phyloP scores from a whole-genome alignment of 768 basidiomycete genomes.

The Phallus indusiatus region DNA sequence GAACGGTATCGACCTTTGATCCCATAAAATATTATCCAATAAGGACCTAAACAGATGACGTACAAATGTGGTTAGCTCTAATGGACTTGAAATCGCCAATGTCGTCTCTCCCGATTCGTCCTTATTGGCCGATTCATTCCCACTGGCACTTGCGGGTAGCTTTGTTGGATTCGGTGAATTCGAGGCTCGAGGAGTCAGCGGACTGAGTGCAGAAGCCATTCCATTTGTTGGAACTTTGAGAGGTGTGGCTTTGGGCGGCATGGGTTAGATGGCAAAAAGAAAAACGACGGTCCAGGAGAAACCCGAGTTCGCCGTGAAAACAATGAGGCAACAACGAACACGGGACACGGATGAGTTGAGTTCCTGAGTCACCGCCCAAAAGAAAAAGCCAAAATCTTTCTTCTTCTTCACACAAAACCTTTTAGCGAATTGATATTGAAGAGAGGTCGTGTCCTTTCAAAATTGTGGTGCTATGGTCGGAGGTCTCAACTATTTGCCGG shows the following conservation, averaged over 20 bases:
- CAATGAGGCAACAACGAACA: neutral
- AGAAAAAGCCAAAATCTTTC: too few relatives aligned
- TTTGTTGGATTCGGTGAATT: neutral
- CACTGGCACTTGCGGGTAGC: neutral
- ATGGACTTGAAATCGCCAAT: constrained; percentile 73
- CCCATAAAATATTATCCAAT: neutral
- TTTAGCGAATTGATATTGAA: too few relatives aligned
- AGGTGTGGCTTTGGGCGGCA: constrained; percentile 39
- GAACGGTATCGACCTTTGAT: constrained; percentile 70
- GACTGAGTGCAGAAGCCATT: neutral
- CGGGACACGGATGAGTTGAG: too few relatives aligned
- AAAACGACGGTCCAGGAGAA: neutral
- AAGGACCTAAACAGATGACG: constrained; percentile 23
- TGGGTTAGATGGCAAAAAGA: neutral
- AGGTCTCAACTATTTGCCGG: too few relatives aligned
- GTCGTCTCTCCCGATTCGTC: constrained; percentile 20
- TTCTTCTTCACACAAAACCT: too few relatives aligned
- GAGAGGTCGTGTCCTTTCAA: too few relatives aligned
- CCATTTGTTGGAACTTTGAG: constrained; percentile 17
- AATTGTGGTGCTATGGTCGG: too few relatives aligned
- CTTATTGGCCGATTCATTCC: neutral
- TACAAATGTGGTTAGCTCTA: constrained; percentile 91
- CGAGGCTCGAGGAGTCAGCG: neutral
- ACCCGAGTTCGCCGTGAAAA: neutral
- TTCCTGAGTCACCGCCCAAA: too few relatives aligned